Base-by-base conservation (phyloP, 1,284 basidiomycete genomes). In the Prillingera fragicola region DNA sequence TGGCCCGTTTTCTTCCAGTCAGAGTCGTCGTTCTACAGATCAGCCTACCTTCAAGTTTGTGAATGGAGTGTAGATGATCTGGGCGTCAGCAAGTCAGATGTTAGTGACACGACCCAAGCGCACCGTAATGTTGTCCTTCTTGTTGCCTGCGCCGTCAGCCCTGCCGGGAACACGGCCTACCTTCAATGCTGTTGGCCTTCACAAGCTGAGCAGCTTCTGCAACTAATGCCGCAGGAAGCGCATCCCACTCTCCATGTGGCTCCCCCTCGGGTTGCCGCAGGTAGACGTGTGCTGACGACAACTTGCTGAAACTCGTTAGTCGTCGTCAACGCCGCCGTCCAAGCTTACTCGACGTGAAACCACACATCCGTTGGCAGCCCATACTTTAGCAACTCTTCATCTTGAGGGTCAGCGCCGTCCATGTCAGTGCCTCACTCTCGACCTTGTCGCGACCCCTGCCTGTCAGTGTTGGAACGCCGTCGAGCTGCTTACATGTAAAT, bases 171-270 rank as follows among this genome's bases (percentile, higher is more conserved):
- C 10, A 9, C 12, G 21, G 18, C 3, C 15, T 22, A 86, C 90
- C 88, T 76, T 96, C 89, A 43, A 98, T 98, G 4, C 87, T 92
- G 62, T 97, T 97, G 0, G 94, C 92, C 71, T 98, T 98, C 33
- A 96, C 91, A 1, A 98, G 76, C 69, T 98, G 94, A 0, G 89
- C 87, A 53, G 87, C 87, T 65, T 98, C 92, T 8, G 76, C 75
- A 19, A 97, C 73, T 9, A 96, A 73, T 0, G 80, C 73, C 41
- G 84, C 78, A 0, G 94, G 92, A 33, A 98, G 86, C 9, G 74
- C 68, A 15, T 97, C 89, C 89, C 92, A 98, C 14, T 57, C 60
- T 8, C 70, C 70, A 41, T 73, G 72, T 14, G 77, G 71, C 75
- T 87, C 84, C n/a, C 69, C 73, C 6, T 80, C 77, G 0, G 85